phyloP scores from a whole-genome alignment of 257 asterid species.

The Eucommia ulmoides region DNA sequence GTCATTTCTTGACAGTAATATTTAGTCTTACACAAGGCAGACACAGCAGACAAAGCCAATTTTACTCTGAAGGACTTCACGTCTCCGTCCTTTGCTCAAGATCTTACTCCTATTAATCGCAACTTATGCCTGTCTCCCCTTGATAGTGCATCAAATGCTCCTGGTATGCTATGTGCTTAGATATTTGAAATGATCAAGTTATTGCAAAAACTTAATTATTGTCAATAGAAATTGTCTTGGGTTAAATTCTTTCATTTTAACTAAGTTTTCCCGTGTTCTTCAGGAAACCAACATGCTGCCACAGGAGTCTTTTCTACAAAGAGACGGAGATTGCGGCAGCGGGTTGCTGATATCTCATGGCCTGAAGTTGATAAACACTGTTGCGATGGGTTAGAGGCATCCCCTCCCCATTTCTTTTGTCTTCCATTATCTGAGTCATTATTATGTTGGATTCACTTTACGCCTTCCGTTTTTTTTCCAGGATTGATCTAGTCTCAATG shows the following conservation, averaged over 20 bases:
- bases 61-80: constrained; percentile 13
- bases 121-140: constrained; percentile 18
- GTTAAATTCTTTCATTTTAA: constrained; percentile 3
- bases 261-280: constrained; percentile 2
- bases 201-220: neutral
- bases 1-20: constrained; percentile 9
- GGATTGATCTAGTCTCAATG: constrained; percentile 49
- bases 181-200: constrained; percentile 10
- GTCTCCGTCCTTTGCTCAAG: constrained; percentile 16
- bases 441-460: constrained; percentile 13
- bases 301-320: constrained; percentile 42
- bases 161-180: constrained; percentile 31
- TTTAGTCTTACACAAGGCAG: constrained; percentile 29
- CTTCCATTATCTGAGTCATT: constrained; percentile 7
- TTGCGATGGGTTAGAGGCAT: constrained; percentile 41
- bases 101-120: constrained; percentile 28
- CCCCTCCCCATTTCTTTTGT: constrained; percentile 7
- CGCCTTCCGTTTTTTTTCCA: constrained; percentile 32
- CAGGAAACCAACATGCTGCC: constrained; percentile 40
- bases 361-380: constrained; percentile 26
- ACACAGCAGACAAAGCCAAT: constrained; percentile 16
- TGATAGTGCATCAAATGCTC: constrained; percentile 16
- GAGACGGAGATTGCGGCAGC: constrained; percentile 45
- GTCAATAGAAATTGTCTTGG: neutral
- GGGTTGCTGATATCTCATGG: constrained; percentile 29